These are phyloP conservation scores for Carex scoparia DNA, from an alignment of 176 grass and related monocot genomes.

Conservation along the genomic window DNA sequence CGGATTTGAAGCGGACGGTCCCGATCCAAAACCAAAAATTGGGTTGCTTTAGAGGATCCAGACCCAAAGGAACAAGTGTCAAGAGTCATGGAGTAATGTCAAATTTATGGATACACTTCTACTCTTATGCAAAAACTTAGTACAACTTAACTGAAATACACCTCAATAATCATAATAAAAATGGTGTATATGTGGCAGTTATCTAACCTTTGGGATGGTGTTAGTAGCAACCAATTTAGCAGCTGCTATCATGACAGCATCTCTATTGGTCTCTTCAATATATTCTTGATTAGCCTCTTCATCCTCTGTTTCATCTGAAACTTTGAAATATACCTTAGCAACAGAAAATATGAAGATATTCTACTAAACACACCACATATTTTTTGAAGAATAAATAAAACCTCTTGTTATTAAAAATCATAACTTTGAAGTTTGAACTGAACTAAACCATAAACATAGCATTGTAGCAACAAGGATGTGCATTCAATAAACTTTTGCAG, in stretches of 20 bases:
- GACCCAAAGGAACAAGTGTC: conserved; percentile 4
- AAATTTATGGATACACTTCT: conserved; percentile 9
- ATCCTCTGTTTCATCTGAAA: conserved; percentile 96
- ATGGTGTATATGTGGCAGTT: background rate
- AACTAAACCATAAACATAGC: background rate
- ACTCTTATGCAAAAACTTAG: background rate
- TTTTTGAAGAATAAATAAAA: background rate
- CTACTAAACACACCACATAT: background rate
- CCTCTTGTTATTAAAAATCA: conserved; percentile 25
- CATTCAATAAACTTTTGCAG: conserved; percentile 16
- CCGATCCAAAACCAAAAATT: too few species aligned
- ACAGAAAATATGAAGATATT: background rate
- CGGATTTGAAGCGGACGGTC: too few species aligned
- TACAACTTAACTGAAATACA: background rate
- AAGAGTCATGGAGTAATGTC: conserved; percentile 12
- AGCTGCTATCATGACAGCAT: conserved; percentile 90
- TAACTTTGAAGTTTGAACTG: background rate
- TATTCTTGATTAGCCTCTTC: conserved; percentile 95
- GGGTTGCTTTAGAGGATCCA: too few species aligned
- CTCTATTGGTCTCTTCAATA: conserved; percentile 91
- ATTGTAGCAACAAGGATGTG: background rate
- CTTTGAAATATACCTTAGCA: conserved; percentile 10
- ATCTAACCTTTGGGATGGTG: conserved; percentile 69
- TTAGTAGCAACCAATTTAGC: conserved; percentile 77
- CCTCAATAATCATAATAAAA: background rate